Evolutionary conservation across 495 filamentous ascomycete species (phyloP), one percentile per base, ranked within the genome.

Genomic region (Tuber borchii): DNA sequence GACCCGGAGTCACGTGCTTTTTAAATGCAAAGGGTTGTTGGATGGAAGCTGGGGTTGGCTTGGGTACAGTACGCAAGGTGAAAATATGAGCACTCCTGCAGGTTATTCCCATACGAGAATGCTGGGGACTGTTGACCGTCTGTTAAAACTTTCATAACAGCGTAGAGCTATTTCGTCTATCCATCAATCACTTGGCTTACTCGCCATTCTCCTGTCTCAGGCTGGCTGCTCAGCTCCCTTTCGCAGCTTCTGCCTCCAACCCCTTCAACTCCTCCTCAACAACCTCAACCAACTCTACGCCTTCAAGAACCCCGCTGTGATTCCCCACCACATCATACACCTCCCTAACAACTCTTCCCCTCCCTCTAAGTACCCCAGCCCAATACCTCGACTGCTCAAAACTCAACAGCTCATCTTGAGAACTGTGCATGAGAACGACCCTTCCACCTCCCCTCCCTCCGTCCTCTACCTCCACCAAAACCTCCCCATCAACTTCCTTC

Each of bases 301-400:
- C 88, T 61, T 86, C 77, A 86, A 89, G 90, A 2, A 89, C 83
- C 70, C 90, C 86, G 80, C 92, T 87, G 85, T 94, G 92, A n/a
- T 80, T 84, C 10, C 91, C 92, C 16, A 40, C 79, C 76, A 48
- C 76, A 71, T 78, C 68, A 84, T 76, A 34, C 73, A 74, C 82
- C 69, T 84, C 74, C 71, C 79, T 82, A 88, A 92, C 56, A 34
- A 65, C 14, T 65, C 26, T 65, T 65, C 56, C 26, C 56, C 31
- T 65, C 26, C 26, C 26, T 65, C 56, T 34, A 65, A 65, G 56
- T 26, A 65, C 26, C 26, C 26, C 26, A 34, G 26, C 56, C 56
- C 26, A 86, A 44, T 73, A 80, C 73, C 85, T 84, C 9, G 81
- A 83, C 84, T 90, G 90, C 72, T 83, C 85, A 85, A 72, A 80